Conservation (phyloP, 75 land plant species). For the Cunninghamia lanceolata region DNA sequence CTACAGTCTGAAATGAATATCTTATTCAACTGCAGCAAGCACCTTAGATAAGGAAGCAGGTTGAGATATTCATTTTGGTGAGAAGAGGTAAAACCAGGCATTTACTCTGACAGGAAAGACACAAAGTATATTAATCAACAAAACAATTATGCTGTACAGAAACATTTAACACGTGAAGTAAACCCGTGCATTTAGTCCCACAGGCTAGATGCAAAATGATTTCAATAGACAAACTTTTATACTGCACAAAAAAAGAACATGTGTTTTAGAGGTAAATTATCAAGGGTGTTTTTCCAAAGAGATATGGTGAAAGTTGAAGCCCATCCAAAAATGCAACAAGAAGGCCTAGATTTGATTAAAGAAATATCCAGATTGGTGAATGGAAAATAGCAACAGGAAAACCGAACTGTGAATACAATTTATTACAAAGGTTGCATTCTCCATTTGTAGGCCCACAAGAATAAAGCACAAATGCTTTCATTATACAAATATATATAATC, state of each 20-base stretch:
- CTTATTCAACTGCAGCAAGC: background rate
- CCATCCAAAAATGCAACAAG: background rate
- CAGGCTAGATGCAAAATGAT: too few species aligned
- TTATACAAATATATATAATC: background rate
- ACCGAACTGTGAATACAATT: background rate
- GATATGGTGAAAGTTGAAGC: background rate
- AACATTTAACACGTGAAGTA: background rate
- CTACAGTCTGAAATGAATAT: background rate
- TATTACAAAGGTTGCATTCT: background rate
- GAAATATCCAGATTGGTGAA: background rate
- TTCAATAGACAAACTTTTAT: too few species aligned
- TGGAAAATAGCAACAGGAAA: background rate
- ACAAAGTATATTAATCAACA: background rate
- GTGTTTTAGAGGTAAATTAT: background rate
- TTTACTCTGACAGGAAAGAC: background rate
- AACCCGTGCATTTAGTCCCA: background rate
- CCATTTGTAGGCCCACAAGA: slow-evolving; percentile 24
- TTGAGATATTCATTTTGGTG: background rate
- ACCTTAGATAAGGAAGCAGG: background rate
- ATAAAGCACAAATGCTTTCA: background rate
- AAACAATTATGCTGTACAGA: background rate
- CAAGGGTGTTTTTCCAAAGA: background rate
- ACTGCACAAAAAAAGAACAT: too few species aligned
- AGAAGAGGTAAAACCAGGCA: background rate
- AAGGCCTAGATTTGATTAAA: background rate